Percentiles rank a stretch among this genome's conserved stretches.
Conservation (phyloP, 345 rosid genomes). For the Dipteronia dyeriana region DNA sequence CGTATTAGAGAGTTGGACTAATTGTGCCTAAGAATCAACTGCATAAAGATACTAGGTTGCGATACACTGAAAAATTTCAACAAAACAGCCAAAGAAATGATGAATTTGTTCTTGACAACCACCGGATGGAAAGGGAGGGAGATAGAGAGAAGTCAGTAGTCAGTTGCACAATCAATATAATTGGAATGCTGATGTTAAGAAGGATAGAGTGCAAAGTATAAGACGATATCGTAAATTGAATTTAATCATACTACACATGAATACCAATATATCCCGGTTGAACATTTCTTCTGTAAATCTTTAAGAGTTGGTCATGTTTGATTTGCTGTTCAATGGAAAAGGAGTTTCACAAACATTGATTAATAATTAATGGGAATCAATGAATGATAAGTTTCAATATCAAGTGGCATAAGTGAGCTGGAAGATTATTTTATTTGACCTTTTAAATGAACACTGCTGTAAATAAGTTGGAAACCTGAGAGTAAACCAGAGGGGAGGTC, state of each 20-base stretch:
- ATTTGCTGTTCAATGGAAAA: background rate
- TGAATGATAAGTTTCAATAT: background rate
- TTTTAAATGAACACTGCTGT: background rate
- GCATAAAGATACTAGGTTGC: constrained; percentile 6
- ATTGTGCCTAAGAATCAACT: constrained; percentile 8
- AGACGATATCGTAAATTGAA: background rate
- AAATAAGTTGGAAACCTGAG: background rate
- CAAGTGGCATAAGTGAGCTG: background rate
- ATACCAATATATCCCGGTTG: background rate
- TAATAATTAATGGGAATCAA: background rate
- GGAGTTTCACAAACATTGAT: background rate
- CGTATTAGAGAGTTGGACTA: constrained; percentile 1
- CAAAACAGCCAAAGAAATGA: constrained; percentile 4
- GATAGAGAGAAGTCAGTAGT: background rate
- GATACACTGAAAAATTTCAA: background rate
- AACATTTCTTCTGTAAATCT: constrained; percentile 2
- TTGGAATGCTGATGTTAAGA: background rate
- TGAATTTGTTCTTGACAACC: background rate
- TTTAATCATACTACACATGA: background rate
- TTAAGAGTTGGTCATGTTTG: background rate
- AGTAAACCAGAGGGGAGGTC: too few relatives aligned
- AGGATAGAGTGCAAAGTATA: background rate
- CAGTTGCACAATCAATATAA: background rate
- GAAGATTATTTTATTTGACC: background rate
- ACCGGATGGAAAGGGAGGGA: background rate